These are phyloP conservation scores for Microcyclospora tardicrescens DNA, from an alignment of 2,329 filamentous ascomycete species.

Conservation along the genomic window DNA sequence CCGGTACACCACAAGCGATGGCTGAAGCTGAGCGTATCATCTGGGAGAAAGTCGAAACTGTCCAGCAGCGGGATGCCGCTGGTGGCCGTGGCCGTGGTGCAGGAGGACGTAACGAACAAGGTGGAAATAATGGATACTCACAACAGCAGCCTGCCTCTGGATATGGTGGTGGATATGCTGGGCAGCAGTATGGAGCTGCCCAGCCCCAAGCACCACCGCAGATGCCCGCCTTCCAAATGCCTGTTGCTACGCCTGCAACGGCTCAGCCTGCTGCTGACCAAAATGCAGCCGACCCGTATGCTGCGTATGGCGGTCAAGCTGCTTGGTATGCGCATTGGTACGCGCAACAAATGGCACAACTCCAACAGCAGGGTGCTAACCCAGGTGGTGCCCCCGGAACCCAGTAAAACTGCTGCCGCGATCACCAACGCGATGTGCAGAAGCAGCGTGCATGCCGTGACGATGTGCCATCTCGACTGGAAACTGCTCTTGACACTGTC, in stretches of 20 bases:
- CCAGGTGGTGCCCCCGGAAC: constrained; percentile 7
- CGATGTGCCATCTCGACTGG: too few species aligned
- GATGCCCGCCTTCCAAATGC: constrained; percentile 22
- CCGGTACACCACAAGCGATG: constrained; percentile 66
- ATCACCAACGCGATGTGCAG: too few species aligned
- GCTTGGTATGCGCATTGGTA: constrained; percentile 16
- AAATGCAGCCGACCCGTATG: constrained; percentile 9
- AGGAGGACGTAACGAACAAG: not conserved
- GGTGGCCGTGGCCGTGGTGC: constrained; percentile 14
- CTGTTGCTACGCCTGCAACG: constrained; percentile 9
- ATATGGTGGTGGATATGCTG: constrained; percentile 8
- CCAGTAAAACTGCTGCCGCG: too few species aligned
- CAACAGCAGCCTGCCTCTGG: constrained; percentile 25
- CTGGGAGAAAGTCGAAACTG: constrained; percentile 82
- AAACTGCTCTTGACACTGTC: too few species aligned
- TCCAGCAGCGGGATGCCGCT: constrained; percentile 42
- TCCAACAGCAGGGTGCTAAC: constrained; percentile 24
- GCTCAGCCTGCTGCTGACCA: constrained; percentile 8
- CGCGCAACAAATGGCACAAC: constrained; percentile 15
- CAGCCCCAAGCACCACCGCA: constrained; percentile 17
- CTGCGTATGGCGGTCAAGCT: constrained; percentile 10
- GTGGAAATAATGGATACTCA: constrained; percentile 33
- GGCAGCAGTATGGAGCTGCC: constrained; percentile 11
- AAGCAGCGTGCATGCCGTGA: too few species aligned
- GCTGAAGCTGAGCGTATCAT: constrained; percentile 71